Conservation (phyloP, 768 basidiomycete species). For the Termitomyces sp. region DNA sequence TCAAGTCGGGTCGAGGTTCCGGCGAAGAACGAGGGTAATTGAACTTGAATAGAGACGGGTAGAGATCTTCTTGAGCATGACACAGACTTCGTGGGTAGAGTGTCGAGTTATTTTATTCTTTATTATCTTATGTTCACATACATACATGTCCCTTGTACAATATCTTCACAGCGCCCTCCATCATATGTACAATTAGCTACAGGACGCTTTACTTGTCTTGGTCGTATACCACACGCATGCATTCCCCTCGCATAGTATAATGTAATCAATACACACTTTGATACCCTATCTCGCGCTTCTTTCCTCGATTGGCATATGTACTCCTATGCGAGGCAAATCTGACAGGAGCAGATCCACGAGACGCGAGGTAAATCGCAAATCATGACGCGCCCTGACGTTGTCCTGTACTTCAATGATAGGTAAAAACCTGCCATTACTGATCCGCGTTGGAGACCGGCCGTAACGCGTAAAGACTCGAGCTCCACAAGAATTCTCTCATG, state of each 20-base stretch:
- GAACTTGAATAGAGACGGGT: background rate
- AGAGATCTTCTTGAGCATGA: background rate
- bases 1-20: background rate
- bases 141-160: conserved; percentile 3
- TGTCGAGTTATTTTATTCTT: conserved; percentile 8
- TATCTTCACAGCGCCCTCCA: background rate
- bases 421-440: too few species aligned
- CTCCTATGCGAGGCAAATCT: background rate
- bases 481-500: background rate
- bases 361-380: background rate
- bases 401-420: too few species aligned
- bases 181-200: background rate
- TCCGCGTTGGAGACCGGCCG: too few species aligned
- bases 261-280: background rate
- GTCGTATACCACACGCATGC: background rate
- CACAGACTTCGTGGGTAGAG: background rate
- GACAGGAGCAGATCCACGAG: background rate
- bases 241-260: background rate
- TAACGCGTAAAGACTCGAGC: background rate
- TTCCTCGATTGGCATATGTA: background rate
- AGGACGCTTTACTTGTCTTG: conserved; percentile 4
- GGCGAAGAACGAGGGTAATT: background rate
- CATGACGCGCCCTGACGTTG: background rate
- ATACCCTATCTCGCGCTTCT: background rate
- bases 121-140: conserved; percentile 8